Base-by-base conservation (phyloP, 2,329 filamentous ascomycete genomes). In the Neurospora crassa region DNA sequence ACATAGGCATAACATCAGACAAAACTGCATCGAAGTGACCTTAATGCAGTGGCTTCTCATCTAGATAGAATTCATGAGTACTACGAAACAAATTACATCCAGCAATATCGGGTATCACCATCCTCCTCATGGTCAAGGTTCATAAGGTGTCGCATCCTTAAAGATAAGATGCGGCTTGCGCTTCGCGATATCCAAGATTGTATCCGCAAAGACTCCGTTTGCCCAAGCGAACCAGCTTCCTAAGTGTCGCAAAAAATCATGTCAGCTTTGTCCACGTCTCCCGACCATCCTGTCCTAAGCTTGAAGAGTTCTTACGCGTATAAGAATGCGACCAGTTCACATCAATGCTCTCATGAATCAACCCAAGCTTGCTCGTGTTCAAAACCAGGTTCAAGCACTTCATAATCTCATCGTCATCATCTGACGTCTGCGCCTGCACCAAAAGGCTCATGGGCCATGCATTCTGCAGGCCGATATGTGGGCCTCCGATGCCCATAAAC, bases 401-500 rank as follows among this genome's bases (percentile, higher is more conserved):
- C 72, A 81, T 83, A 74, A 99, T 98, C 82, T 99, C 96, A 0
- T 86, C 84, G 73, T 97, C 94, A 71, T 94, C 86, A 69, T 95
- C 87, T 6, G 90, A 91, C 0, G 96, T 99, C 86, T 96, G 93
- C 2, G 93, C 93, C 81, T 97, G 94, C 24, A 97, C 88, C 10
- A 99, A 85, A 73, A 97, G 83, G 79, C 92, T 96, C 94, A 99
- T 98, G 0, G 96, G 96, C 96, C 96, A 99, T 8, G 95, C 96
- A 75, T 97, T 92, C 76, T 88, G 84, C n/a, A 97, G 83, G 0
- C 96, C 96, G 75, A 97, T 91, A 77, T 89, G 89, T 7, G 88
- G 88, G 5, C 87, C 87, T 84, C 96, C 96, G 76, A 99, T 97
- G 7, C 96, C 96, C 68, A 88, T 87, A 78, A 99, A 97, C 0